Base-by-base conservation (phyloP, 306 rosid genomes). In the Cicer arietinum region DNA sequence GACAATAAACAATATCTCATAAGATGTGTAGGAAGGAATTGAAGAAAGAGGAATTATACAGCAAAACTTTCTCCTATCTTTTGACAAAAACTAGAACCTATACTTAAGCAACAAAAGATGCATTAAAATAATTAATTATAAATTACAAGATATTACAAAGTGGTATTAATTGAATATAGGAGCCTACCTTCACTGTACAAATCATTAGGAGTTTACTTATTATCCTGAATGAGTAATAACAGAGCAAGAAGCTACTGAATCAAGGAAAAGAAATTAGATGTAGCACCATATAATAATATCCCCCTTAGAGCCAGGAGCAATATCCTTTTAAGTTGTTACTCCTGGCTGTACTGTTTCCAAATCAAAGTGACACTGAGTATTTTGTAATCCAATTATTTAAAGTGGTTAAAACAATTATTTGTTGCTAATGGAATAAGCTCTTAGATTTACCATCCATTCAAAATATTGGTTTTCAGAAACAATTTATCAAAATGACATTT, bases 401-500 rank as follows among this genome's bases (percentile, higher is more conserved):
- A 10, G 59, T 16, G 14, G 57, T 22, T 7, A 59, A 10, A 66
- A 6, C 0, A 44, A 35, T 16, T 35, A 35, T 44, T 59, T 12
- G 50, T 51, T 42, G 48, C 35, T 42, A 42, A 43, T 42, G 67
- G 65, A 54, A 56, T 67, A 67, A 67, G 59, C 56, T 45, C 10
- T 54, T 54, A 25, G 22, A 13, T 44, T 30, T 56, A 54, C 20
- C 50, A 25, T 20, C 64, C 18, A 53, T 57, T 66, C 51, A 16
- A 46, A 37, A 9, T 45, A 8, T 74, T 41, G 10, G 60, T 18
- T 68, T 45, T 43, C 13, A 1, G 13, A 43, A 45, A 37, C 12
- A 65, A 8, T 53, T 53, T 57, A 18, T 77, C 47, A 67, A 54
- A 25, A 66, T 22, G 67, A 54, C 13, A 20, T 76, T 66, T 43